Conservation (phyloP, 345 rosid genomes). For the Mallotus nudiflorus region DNA sequence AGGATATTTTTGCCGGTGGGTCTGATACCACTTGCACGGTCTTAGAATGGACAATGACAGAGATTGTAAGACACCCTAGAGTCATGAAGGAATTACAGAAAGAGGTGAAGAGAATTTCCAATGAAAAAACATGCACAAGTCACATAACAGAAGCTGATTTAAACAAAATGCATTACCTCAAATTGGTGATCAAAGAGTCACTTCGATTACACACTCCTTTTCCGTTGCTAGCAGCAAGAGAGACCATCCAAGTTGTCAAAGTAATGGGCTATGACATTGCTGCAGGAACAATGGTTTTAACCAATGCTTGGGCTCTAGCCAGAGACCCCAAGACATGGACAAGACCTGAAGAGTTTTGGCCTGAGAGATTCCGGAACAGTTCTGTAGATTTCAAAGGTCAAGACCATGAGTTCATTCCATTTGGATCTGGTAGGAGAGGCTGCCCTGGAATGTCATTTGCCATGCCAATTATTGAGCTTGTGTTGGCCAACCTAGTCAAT, state of each 20-base stretch:
- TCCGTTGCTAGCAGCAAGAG: conserved; percentile 4
- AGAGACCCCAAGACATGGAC: conserved; percentile 6
- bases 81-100: conserved; percentile 4
- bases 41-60: conserved; percentile 17
- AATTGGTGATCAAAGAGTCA: conserved; percentile 5
- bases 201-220: conserved; percentile 2
- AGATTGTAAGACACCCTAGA: conserved; percentile 6
- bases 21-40: background rate
- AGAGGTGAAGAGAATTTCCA: background rate
- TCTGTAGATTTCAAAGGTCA: conserved; percentile 1
- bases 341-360: conserved; percentile 4
- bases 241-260: background rate
- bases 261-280: conserved; percentile 1
- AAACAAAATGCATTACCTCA: background rate
- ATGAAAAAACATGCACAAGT: background rate
- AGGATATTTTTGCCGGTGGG: conserved; percentile 13
- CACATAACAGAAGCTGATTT: conserved; percentile 3
- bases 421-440: conserved; percentile 14
- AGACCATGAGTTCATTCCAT: conserved; percentile 9
- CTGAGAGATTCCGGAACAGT: conserved; percentile 2
- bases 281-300: background rate
- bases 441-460: background rate
- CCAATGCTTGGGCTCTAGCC: conserved; percentile 10
- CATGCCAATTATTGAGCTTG: background rate
- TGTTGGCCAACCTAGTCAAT: conserved; percentile 1